Evolutionary conservation across 331 rosid genomes (phyloP), one percentile per base, ranked within the genome.

Genomic region (Prunus yedoensis): DNA sequence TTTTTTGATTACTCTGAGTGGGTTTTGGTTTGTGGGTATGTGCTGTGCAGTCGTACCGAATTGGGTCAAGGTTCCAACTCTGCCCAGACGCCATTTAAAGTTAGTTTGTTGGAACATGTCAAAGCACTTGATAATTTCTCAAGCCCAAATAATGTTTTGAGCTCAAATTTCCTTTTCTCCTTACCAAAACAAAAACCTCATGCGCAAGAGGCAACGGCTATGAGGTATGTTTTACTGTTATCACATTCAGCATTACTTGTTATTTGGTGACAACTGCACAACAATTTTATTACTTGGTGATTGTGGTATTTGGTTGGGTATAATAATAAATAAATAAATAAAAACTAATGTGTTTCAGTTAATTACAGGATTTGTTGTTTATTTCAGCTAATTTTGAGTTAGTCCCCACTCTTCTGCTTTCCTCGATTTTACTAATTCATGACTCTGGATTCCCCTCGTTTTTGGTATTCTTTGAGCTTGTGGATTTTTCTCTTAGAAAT

Each of bases 91-190:
- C 73, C 68, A 71, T 89, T 92, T 8, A 87, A 77, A 81, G 82
- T 78, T 76, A 87, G 85, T 83, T 90, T 89, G 95, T 71, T 25
- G 73, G 87, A 84, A 56, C 99, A 94, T 79, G 73, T 82, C 30
- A 80, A 81, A 21, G 89, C 92, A 27, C 93, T 85, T 18, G 73
- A 86, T 10, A 84, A 87, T 80, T 94, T 92, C 87, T 82, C 89
- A 2, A 71, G 71, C 80, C 97, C 87, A 46, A 69, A 76, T 72
- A 82, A 79, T 32, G 79, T 85, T 74, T 78, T 90, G 81, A 75
- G 78, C 74, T 94, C 97, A 21, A 85, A 85, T 79, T 88, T 94
- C 63, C 84, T 92, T 8, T 85, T 74, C 80, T 88, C 97, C 32
- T 66, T 83, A 71, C 83, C 92, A 32, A 66, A 87, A 28, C 91